Evolutionary conservation across 2,329 filamentous ascomycete species (phyloP), one percentile per base, ranked within the genome.

Genomic region (Phaeosphaeria sp.): DNA sequence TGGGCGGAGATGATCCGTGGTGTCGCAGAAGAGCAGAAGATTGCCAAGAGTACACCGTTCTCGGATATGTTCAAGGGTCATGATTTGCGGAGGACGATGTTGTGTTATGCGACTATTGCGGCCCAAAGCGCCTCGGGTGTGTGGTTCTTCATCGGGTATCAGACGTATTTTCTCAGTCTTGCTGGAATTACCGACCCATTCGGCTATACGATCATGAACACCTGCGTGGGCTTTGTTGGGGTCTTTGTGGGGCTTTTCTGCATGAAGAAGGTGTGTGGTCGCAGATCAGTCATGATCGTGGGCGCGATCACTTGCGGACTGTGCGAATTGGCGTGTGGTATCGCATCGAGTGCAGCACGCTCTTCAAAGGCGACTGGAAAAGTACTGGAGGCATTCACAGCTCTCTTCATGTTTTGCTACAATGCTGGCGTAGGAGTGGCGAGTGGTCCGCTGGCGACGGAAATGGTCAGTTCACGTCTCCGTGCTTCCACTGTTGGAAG

Each of bases 131-230:
- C 75, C 0, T 74, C 78, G 0, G 82, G 82, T 3, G 76, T 79
- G 0, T 84, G 81, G 80, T 84, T 84, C 63, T 68, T 83, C 44
- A 83, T 84, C 59, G 80, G 77, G 42, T 84, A 84, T 58, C 72
- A 78, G 6, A 83, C 82, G 2, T 84, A 84, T 65, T 84, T 72
- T 55, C 49, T 72, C 25, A 55, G 48, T 44, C 57, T 70, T 13
- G 60, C 66, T 22, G 66, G 67, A 1, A 64, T 69, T 9, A 65
- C 64, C 22, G 65, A 70, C 30, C 61, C 82, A 1, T 85, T 85
- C 68, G 76, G 80, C 46, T 84, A 79, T 65, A 78, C 78, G 7
- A 79, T 85, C 49, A 80, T 85, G 77, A 82, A 80, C 58, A 81
- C 79, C 3, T 83, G 80, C 52, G 65, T 84, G 20, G 82, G 81